Evolutionary conservation across 2,329 filamentous ascomycete species (phyloP).

Genomic region (Talaromyces sp.): DNA sequence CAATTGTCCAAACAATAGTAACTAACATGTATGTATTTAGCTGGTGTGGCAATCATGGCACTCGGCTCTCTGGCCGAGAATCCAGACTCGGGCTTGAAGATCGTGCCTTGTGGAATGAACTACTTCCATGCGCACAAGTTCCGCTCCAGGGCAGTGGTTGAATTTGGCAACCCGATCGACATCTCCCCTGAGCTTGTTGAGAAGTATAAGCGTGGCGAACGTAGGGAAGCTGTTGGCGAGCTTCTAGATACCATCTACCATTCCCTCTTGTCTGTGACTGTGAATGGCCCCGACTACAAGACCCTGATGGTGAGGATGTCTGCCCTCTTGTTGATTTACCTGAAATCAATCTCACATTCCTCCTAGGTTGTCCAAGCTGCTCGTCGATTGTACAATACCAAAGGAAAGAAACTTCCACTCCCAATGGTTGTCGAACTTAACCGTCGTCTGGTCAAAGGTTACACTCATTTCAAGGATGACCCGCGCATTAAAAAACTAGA

Average conservation of each 20-base stretch:
- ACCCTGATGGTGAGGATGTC: constrained; percentile 66
- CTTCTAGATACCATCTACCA: constrained; percentile 84
- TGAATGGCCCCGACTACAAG: constrained; percentile 89
- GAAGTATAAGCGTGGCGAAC: constrained; percentile 75
- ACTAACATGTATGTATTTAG: constrained; percentile 33
- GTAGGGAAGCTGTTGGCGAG: constrained; percentile 78
- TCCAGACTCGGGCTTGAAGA: constrained; percentile 82
- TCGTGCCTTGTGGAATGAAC: constrained; percentile 97
- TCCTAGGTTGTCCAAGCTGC: constrained; percentile 79
- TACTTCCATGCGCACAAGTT: constrained; percentile 99
- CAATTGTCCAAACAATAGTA: not conserved
- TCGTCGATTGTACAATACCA: constrained; percentile 86
- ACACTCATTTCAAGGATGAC: constrained; percentile 87
- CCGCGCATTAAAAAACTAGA: constrained; percentile 72
- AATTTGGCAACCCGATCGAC: constrained; percentile 87
- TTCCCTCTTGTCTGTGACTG: constrained; percentile 78
- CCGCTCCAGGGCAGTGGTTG: constrained; percentile 87
- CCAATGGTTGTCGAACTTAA: constrained; percentile 93
- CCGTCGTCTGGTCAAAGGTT: constrained; percentile 81
- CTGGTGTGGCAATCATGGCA: constrained; percentile 96
- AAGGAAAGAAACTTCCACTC: constrained; percentile 85
- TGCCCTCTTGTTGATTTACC: not conserved
- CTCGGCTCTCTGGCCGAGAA: constrained; percentile 80
- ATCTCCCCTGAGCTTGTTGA: constrained; percentile 76
- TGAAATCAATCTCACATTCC: not conserved